Evolutionary conservation across 495 filamentous ascomycete species (phyloP).

Genomic region (Aspergillus incahuasiensis): DNA sequence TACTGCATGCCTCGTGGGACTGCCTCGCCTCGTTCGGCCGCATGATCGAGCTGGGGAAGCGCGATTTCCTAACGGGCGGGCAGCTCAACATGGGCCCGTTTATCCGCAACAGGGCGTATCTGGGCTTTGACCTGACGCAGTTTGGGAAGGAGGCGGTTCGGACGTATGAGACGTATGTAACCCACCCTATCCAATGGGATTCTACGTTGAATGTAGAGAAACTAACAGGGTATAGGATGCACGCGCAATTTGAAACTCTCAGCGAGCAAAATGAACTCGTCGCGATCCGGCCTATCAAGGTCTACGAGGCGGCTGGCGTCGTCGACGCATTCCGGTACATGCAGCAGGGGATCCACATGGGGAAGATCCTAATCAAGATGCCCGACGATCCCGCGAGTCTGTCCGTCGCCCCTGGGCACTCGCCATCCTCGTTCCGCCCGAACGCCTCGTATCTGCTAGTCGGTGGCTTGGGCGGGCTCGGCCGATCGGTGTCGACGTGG

Average conservation of each 20-base stretch:
- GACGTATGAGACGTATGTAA: background rate
- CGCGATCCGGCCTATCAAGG: constrained; percentile 22
- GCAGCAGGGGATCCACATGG: constrained; percentile 38
- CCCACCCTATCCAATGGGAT: too few relatives aligned
- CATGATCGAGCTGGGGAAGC: constrained; percentile 47
- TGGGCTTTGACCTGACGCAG: constrained; percentile 20
- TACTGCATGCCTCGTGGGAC: constrained; percentile 45
- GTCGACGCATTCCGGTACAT: constrained; percentile 47
- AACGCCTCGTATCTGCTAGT: constrained; percentile 23
- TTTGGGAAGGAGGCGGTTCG: background rate
- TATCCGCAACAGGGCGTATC: constrained; percentile 27
- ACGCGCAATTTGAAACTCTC: background rate
- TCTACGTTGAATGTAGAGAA: too few relatives aligned
- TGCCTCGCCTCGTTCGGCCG: constrained; percentile 49
- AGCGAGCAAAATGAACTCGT: background rate
- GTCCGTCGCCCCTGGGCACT: constrained; percentile 34
- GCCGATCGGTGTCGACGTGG: constrained; percentile 12
- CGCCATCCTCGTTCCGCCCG: constrained; percentile 25
- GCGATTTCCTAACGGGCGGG: constrained; percentile 19
- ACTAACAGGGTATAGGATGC: background rate
- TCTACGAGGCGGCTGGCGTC: constrained; percentile 37
- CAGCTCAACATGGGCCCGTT: constrained; percentile 35
- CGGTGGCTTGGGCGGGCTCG: constrained; percentile 8
- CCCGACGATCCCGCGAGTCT: constrained; percentile 35
- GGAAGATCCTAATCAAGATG: constrained; percentile 27